Conservation (phyloP, 208 protist species). For the Leishmania tropica region DNA sequence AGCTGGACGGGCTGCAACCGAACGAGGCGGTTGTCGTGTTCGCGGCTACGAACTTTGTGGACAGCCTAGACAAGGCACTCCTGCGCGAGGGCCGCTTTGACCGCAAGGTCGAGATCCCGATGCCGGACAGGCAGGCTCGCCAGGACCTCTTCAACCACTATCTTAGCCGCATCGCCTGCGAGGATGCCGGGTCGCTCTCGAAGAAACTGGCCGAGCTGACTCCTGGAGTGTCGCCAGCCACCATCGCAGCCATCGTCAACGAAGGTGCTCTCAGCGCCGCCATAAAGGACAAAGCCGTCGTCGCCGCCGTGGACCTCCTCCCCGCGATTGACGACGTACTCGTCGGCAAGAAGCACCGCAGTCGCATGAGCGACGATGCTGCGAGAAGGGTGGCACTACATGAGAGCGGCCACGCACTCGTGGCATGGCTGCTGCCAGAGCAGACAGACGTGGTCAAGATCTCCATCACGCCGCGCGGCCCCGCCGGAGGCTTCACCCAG, state of each 20-base stretch:
- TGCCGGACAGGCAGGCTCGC: conserved; percentile 78
- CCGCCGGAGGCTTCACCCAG: conserved; percentile 79
- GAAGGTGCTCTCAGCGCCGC: conserved; percentile 92
- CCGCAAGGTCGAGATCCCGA: conserved; percentile 86
- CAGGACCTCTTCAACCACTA: conserved; percentile 81
- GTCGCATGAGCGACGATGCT: conserved; percentile 59
- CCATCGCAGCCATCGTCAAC: conserved; percentile 92
- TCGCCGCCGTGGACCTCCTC: conserved; percentile 74
- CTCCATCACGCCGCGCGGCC: conserved; percentile 94
- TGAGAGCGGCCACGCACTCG: conserved; percentile 96
- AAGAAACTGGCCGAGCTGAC: conserved; percentile 77
- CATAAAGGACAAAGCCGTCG: conserved; percentile 90
- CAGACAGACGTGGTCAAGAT: conserved; percentile 95
- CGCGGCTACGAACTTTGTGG: conserved; percentile 96
- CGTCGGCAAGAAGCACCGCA: conserved; percentile 86
- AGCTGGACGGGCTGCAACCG: conserved; percentile 94
- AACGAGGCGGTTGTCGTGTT: conserved; percentile 95
- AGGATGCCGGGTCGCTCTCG: conserved; percentile 34
- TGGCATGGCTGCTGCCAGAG: conserved; percentile 92
- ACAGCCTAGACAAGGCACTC: conserved; percentile 95
- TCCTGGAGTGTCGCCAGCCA: conserved; percentile 91
- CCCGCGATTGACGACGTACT: conserved; percentile 88
- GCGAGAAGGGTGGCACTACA: conserved; percentile 88
- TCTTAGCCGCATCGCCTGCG: conserved; percentile 49
- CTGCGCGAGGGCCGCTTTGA: conserved; percentile 98